These are phyloP conservation scores for Amphichorda felina DNA, from an alignment of 2,329 filamentous ascomycete species.

Conservation along the genomic window DNA sequence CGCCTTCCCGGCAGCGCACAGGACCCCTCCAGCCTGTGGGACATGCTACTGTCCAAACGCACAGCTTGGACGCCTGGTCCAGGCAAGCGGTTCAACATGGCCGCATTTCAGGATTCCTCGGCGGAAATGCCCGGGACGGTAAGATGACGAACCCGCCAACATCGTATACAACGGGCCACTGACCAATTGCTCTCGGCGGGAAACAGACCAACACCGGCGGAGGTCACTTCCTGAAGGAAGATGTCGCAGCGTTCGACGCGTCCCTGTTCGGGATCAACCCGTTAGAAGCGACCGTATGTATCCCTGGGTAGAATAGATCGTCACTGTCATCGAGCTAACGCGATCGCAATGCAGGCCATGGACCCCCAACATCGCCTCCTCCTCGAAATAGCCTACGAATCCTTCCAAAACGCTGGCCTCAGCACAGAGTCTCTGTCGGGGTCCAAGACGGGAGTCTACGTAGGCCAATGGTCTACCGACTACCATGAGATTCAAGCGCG, in stretches of 20 bases:
- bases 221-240: constrained; percentile 14
- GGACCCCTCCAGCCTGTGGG: constrained; percentile 25
- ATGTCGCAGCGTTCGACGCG: constrained; percentile 8
- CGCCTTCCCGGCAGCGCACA: constrained; percentile 32
- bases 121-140: too few relatives aligned
- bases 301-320: too few relatives aligned
- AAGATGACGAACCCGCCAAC: too few relatives aligned
- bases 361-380: neutral
- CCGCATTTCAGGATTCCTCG: too few relatives aligned
- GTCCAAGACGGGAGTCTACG: constrained; percentile 24
- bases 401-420: constrained; percentile 22
- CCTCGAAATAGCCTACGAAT: constrained; percentile 29
- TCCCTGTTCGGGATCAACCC: constrained; percentile 15
- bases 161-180: too few relatives aligned
- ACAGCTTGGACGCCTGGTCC: too few relatives aligned
- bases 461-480: constrained; percentile 1
- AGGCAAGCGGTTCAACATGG: too few relatives aligned
- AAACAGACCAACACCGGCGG: constrained; percentile 8
- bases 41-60: constrained; percentile 31
- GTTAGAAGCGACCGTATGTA: constrained; percentile 11
- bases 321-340: too few relatives aligned
- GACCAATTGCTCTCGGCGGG: too few relatives aligned
- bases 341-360: too few relatives aligned
- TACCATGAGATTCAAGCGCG: neutral
- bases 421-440: constrained; percentile 8